Evolutionary conservation across 495 filamentous ascomycete species (phyloP).

Genomic region (Penicillium desertorum): DNA sequence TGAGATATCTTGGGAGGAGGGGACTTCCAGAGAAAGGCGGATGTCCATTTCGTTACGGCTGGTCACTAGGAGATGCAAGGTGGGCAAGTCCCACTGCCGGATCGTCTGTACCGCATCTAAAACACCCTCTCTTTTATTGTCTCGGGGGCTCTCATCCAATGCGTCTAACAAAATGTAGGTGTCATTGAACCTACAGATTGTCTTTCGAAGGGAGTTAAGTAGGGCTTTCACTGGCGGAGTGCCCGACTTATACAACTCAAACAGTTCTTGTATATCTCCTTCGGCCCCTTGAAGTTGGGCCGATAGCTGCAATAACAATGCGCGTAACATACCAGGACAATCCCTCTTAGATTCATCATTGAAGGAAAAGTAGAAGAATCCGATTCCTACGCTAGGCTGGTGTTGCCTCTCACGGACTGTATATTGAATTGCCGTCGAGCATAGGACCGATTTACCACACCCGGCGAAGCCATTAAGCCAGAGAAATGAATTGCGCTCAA

Average conservation of each 20-base stretch:
- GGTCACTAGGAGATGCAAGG: constrained; percentile 39
- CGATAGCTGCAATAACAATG: constrained; percentile 38
- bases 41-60: constrained; percentile 42
- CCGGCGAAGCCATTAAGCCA: constrained; percentile 45
- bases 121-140: constrained; percentile 18
- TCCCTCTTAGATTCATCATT: constrained; percentile 34
- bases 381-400: constrained; percentile 27
- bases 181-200: constrained; percentile 20
- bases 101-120: constrained; percentile 26
- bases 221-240: constrained; percentile 17
- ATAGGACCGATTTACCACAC: constrained; percentile 44
- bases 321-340: constrained; percentile 32
- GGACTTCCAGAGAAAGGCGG: constrained; percentile 21
- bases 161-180: constrained; percentile 34
- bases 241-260: constrained; percentile 11
- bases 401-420: constrained; percentile 18
- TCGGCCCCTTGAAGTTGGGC: constrained; percentile 25
- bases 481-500: constrained; percentile 35
- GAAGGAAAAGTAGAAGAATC: constrained; percentile 46
- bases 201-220: constrained; percentile 15
- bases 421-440: constrained; percentile 35
- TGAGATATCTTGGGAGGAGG: constrained; percentile 16
- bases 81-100: constrained; percentile 24
- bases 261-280: constrained; percentile 18
- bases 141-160: constrained; percentile 29